Percentiles rank a stretch among this genome's conserved stretches.
These are phyloP conservation scores for Mortierella sp. DNA, from an alignment of 371 early-diverging fungal species.

Conservation along the genomic window DNA sequence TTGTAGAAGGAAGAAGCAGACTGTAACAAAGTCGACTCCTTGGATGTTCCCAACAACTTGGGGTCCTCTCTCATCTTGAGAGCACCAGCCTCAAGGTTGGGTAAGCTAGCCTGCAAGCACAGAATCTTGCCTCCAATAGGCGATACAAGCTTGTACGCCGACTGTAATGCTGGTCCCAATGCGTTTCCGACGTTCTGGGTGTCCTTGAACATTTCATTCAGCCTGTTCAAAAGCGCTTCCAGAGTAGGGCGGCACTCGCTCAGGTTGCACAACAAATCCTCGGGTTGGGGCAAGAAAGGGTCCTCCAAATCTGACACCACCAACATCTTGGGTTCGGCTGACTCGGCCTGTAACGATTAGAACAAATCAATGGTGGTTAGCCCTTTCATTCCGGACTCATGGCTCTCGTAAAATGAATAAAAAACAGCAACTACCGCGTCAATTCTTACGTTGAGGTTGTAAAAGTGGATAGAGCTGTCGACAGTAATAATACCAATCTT, in stretches of 20 bases:
- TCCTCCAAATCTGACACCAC: conserved; percentile 95
- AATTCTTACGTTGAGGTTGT: conserved; percentile 78
- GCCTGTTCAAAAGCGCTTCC: conserved; percentile 78
- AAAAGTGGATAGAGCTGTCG: conserved; percentile 92
- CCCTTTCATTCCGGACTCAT: not conserved
- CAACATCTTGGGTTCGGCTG: conserved; percentile 92
- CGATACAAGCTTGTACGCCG: conserved; percentile 86
- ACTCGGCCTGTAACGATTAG: conserved; percentile 39
- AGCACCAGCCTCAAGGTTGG: conserved; percentile 86
- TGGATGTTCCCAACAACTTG: conserved; percentile 87
- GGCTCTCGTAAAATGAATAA: not conserved
- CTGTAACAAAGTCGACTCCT: conserved; percentile 89
- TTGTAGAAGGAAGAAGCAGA: conserved; percentile 94
- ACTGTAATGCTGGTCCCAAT: conserved; percentile 89
- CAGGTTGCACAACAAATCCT: conserved; percentile 90
- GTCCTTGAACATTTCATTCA: conserved; percentile 89
- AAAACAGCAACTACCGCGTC: not conserved
- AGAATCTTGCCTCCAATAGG: conserved; percentile 94
- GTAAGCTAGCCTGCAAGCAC: conserved; percentile 85
- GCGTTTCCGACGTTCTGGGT: conserved; percentile 84
- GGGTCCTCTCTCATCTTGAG: conserved; percentile 90
- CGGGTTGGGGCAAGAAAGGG: conserved; percentile 87
- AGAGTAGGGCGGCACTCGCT: conserved; percentile 80
- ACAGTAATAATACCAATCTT: conserved; percentile 93
- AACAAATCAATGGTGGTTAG: not conserved